phyloP scores from a whole-genome alignment of 1,139 yeast species.

The Magnusiomyces paraingens region DNA sequence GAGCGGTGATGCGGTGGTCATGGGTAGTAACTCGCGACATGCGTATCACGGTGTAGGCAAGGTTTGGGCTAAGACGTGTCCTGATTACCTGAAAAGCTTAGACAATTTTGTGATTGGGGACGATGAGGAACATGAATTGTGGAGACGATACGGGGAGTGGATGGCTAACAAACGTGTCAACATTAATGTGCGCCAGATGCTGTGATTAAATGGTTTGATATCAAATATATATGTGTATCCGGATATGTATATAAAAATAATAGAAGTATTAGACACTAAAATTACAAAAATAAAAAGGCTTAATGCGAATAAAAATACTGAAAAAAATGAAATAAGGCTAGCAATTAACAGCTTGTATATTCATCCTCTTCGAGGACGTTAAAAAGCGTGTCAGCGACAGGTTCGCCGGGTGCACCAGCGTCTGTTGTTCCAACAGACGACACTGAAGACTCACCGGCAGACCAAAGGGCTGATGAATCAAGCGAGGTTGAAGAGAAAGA shows the following conservation, averaged over 20 bases:
- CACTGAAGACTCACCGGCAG: too few relatives aligned
- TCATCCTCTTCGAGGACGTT: conserved; percentile 2
- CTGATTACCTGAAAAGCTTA: conserved; percentile 23
- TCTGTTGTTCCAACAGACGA: too few relatives aligned
- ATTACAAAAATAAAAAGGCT: neutral
- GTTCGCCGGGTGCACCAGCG: neutral
- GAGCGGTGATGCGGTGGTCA: conserved; percentile 38
- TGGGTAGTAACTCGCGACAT: conserved; percentile 37
- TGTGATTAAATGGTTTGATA: conserved; percentile 8
- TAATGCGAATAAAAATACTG: neutral
- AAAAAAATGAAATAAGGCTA: neutral
- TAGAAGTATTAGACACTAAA: neutral
- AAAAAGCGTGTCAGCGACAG: neutral
- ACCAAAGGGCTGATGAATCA: neutral
- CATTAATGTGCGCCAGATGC: conserved; percentile 39
- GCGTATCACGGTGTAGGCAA: conserved; percentile 42
- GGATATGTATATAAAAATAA: neutral
- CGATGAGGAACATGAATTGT: neutral
- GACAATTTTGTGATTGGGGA: conserved; percentile 1
- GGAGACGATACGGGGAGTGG: conserved; percentile 29
- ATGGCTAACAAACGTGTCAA: conserved; percentile 35
- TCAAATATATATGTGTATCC: neutral
- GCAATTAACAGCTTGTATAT: neutral
- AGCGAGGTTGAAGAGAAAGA: neutral
- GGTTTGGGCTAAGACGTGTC: conserved; percentile 33